A percentile compares a stretch with the other conserved stretches of the same genome.
Evolutionary conservation across 805 yeast species (phyloP).

Genomic region (Saccharomycopsis vini): DNA sequence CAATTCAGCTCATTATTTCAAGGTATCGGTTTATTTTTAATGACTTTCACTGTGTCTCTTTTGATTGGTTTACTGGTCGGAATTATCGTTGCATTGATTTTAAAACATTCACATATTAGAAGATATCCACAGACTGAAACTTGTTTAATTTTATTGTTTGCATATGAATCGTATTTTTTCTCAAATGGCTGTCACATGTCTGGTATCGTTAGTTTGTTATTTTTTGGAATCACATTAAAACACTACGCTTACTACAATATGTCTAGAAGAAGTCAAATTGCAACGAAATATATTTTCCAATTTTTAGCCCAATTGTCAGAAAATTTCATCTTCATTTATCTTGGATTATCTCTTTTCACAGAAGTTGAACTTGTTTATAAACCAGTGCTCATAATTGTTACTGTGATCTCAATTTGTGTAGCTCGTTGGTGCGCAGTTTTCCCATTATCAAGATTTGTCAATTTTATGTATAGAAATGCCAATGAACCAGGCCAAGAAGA

Average conservation of each 20-base stretch:
- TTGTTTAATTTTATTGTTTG: constrained; percentile 79
- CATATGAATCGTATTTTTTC: constrained; percentile 93
- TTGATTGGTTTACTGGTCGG: constrained; percentile 86
- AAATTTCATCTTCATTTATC: constrained; percentile 90
- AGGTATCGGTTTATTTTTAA: constrained; percentile 86
- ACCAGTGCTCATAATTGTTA: constrained; percentile 83
- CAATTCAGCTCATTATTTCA: constrained; percentile 72
- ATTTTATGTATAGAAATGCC: constrained; percentile 52
- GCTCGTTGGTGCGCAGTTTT: constrained; percentile 97
- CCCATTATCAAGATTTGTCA: constrained; percentile 79
- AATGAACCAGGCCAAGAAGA: constrained; percentile 50
- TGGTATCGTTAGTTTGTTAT: constrained; percentile 88
- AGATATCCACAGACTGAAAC: constrained; percentile 97
- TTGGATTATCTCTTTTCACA: constrained; percentile 90
- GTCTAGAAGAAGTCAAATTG: constrained; percentile 95
- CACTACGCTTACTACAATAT: constrained; percentile 96
- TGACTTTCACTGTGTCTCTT: constrained; percentile 87
- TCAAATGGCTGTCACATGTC: constrained; percentile 99
- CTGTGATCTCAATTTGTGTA: constrained; percentile 83
- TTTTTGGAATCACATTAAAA: constrained; percentile 93
- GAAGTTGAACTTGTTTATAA: constrained; percentile 93
- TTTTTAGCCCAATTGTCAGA: constrained; percentile 90
- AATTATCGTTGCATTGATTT: constrained; percentile 74
- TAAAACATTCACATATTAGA: constrained; percentile 88
- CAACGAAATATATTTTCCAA: constrained; percentile 91